These are phyloP conservation scores for Sporothrix mexicana DNA, from an alignment of 2,329 filamentous ascomycete species.

Conservation along the genomic window DNA sequence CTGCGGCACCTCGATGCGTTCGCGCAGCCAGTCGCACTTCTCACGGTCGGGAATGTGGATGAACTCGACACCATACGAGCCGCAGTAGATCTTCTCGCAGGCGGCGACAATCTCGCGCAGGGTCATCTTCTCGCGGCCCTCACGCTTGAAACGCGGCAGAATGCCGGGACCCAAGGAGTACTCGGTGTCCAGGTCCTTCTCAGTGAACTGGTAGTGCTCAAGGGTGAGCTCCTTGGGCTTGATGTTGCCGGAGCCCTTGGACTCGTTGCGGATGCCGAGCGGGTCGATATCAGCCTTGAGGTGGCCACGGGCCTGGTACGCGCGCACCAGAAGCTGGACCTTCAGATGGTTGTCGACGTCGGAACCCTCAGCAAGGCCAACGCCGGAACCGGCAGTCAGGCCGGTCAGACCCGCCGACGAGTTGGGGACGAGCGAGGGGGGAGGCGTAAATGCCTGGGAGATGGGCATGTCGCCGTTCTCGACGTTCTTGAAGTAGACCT, in stretches of 20 bases:
- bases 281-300: conserved; percentile 98
- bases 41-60: conserved; percentile 98
- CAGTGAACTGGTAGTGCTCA: conserved; percentile 92
- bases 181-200: conserved; percentile 90
- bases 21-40: conserved; percentile 97
- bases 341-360: conserved; percentile 97
- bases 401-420: conserved; percentile 78
- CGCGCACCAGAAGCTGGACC: conserved; percentile 94
- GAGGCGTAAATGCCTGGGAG: conserved; percentile 94
- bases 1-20: conserved; percentile 89
- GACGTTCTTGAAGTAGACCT: conserved; percentile 99
- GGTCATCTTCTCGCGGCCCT: conserved; percentile 92
- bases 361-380: conserved; percentile 70
- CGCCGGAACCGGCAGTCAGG: conserved; percentile 67
- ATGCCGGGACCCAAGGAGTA: conserved; percentile 94
- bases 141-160: conserved; percentile 87
- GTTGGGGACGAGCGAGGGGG: conserved; percentile 85
- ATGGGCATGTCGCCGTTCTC: conserved; percentile 97
- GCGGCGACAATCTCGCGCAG: conserved; percentile 90
- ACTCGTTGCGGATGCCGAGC: conserved; percentile 87
- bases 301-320: conserved; percentile 96
- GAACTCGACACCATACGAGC: conserved; percentile 97
- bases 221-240: conserved; percentile 92
- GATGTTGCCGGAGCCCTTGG: conserved; percentile 81
- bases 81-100: conserved; percentile 95